Evolutionary conservation across 169 alveolate species (phyloP).

Genomic region (Perkinsus olseni): DNA sequence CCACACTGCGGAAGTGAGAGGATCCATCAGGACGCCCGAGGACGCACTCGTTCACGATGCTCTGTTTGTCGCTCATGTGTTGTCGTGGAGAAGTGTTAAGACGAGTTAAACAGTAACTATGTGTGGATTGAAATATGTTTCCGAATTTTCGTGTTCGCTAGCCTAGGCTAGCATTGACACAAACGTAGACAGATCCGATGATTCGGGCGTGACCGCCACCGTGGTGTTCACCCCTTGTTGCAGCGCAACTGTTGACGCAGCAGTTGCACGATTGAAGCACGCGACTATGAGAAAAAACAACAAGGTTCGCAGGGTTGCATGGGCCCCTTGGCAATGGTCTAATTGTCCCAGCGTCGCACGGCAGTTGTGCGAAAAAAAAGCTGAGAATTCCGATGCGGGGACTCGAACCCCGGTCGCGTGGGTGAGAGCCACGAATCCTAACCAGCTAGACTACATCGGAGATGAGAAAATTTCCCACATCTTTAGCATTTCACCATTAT

Average conservation of each 20-base stretch:
- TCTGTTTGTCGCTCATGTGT: neutral
- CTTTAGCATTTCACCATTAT: neutral
- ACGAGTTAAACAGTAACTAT: neutral
- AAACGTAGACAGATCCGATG: neutral
- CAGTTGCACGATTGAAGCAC: too few relatives aligned
- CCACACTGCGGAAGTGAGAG: neutral
- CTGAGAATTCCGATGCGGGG: slow-evolving; percentile 1
- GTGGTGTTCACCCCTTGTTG: too few relatives aligned
- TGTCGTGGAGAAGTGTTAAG: neutral
- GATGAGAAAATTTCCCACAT: neutral
- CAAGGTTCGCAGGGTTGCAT: too few relatives aligned
- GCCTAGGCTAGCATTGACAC: neutral
- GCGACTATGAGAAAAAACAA: too few relatives aligned
- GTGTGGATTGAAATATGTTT: neutral
- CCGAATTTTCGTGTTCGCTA: neutral
- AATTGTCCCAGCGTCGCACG: too few relatives aligned
- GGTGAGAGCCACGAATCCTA: slow-evolving; percentile 4
- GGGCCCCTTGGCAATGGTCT: too few relatives aligned
- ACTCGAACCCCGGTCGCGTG: slow-evolving; percentile 6
- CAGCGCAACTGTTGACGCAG: too few relatives aligned
- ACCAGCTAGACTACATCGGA: slow-evolving; percentile 3
- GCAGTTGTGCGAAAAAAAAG: neutral
- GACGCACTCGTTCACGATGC: neutral
- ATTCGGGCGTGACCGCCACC: too few relatives aligned
- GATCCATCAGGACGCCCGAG: neutral